phyloP scores from a whole-genome alignment of 176 grass and related monocot genomes.

The Carex littledalei region DNA sequence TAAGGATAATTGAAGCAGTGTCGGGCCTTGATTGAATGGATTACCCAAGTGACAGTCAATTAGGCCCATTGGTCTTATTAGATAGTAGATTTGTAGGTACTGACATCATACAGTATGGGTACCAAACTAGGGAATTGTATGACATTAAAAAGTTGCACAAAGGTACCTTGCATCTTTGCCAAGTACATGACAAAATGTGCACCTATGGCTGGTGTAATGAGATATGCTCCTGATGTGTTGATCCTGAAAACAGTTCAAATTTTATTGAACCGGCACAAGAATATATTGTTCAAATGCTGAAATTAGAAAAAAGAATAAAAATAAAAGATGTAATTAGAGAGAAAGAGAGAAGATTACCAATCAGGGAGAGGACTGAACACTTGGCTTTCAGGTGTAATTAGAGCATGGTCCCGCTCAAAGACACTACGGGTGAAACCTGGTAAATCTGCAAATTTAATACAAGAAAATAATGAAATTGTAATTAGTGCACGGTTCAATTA shows the following conservation, averaged over 20 bases:
- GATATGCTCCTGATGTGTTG: constrained; percentile 74
- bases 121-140: neutral
- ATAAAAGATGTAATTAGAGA: neutral
- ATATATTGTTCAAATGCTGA: constrained; percentile 17
- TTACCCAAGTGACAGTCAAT: neutral
- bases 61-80: neutral
- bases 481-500: neutral
- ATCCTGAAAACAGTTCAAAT: constrained; percentile 46
- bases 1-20: neutral
- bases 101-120: neutral
- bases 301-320: neutral
- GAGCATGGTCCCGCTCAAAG: constrained; percentile 70
- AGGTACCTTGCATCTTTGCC: constrained; percentile 86
- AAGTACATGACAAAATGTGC: constrained; percentile 90
- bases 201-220: constrained; percentile 73
- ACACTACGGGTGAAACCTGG: constrained; percentile 96
- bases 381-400: constrained; percentile 95
- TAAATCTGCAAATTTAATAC: constrained; percentile 57
- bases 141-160: neutral
- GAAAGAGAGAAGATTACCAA: constrained; percentile 42
- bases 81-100: neutral
- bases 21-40: neutral
- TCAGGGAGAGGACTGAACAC: constrained; percentile 84
- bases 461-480: constrained; percentile 19
- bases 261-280: neutral